Conservation (phyloP, 345 rosid genomes). For the Passiflora organensis region DNA sequence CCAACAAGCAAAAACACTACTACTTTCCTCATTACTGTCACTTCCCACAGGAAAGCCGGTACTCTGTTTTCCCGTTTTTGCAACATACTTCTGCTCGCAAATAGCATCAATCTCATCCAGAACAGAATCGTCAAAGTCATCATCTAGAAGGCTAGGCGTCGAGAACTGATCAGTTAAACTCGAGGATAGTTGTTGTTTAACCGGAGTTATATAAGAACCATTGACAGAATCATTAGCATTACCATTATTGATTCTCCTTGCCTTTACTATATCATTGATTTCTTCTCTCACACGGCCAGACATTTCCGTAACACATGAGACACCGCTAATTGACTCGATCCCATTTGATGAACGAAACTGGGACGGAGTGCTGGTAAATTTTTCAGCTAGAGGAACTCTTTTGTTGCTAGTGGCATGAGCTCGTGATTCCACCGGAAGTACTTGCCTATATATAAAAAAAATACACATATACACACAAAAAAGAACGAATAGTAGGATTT, state of each 20-base stretch:
- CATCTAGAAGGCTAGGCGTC: constrained; percentile 52
- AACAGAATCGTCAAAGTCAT: constrained; percentile 62
- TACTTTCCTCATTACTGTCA: constrained; percentile 17
- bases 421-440: constrained; percentile 15
- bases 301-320: constrained; percentile 7
- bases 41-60: constrained; percentile 12
- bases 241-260: constrained; percentile 15
- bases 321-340: constrained; percentile 14
- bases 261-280: constrained; percentile 9
- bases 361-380: constrained; percentile 36
- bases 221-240: constrained; percentile 7
- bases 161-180: constrained; percentile 27
- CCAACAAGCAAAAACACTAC: constrained; percentile 13
- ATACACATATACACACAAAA: no score
- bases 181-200: constrained; percentile 25
- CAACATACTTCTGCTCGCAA: constrained; percentile 47
- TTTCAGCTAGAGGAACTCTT: constrained; percentile 57
- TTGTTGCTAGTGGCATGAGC: constrained; percentile 17
- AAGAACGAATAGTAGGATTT: not conserved
- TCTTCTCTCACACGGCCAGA: constrained; percentile 9
- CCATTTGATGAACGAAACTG: constrained; percentile 12
- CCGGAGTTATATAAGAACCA: constrained; percentile 42
- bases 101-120: constrained; percentile 66
- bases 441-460: no score
- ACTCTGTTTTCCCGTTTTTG: constrained; percentile 26